These are phyloP conservation scores for Nymphaea colorata DNA, from an alignment of 164 flowering plant genomes.

Conservation along the genomic window DNA sequence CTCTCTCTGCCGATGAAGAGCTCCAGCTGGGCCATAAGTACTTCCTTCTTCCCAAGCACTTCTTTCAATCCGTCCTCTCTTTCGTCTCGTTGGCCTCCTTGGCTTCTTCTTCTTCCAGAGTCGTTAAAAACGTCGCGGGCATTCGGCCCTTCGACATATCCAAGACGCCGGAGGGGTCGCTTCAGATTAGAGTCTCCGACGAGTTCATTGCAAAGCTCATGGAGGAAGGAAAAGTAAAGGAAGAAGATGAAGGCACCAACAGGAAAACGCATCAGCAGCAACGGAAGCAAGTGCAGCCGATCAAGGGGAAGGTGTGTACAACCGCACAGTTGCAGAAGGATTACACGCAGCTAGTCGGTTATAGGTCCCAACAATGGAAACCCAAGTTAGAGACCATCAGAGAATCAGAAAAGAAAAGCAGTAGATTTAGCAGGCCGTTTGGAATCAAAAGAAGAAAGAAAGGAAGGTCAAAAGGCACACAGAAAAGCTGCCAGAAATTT, in stretches of 20 bases:
- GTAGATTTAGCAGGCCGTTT: constrained; percentile 4
- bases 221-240: constrained; percentile 8
- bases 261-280: neutral
- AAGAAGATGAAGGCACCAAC: constrained; percentile 1
- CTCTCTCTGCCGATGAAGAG: constrained; percentile 34
- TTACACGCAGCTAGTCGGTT: constrained; percentile 32
- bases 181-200: constrained; percentile 46
- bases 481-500: neutral
- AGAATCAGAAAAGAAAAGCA: constrained; percentile 18
- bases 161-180: constrained; percentile 32
- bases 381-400: constrained; percentile 52
- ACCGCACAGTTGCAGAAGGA: constrained; percentile 46
- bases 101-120: constrained; percentile 5
- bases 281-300: too few relatives aligned
- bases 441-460: constrained; percentile 13
- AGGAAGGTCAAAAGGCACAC: neutral
- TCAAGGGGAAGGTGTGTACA: constrained; percentile 25
- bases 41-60: constrained; percentile 48
- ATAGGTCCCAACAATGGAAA: constrained; percentile 26
- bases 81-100: constrained; percentile 47
- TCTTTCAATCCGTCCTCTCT: constrained; percentile 47
- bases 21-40: constrained; percentile 57
- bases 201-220: constrained; percentile 42
- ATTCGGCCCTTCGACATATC: constrained; percentile 42
- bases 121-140: constrained; percentile 18